Conservation (phyloP, 2,329 filamentous ascomycete genomes). For the Colletotrichum tanaceti region DNA sequence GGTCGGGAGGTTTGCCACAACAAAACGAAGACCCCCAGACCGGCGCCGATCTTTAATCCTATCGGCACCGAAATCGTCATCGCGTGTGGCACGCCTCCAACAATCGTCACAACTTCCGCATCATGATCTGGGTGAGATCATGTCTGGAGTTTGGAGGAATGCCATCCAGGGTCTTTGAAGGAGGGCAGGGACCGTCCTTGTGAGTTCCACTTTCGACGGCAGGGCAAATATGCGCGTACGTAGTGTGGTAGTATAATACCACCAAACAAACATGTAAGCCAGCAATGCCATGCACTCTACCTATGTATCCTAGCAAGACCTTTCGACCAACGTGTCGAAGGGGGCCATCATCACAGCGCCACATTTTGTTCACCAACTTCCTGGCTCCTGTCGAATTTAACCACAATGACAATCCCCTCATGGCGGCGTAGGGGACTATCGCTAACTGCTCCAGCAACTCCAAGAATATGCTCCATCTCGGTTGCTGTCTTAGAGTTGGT, state of each 20-base stretch:
- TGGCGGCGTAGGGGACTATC: neutral
- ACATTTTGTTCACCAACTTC: too few species aligned
- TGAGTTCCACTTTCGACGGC: neutral
- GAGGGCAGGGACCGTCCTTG: neutral
- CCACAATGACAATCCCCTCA: too few species aligned
- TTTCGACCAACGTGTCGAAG: neutral
- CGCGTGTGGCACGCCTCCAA: constrained; percentile 8
- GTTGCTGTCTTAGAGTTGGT: neutral
- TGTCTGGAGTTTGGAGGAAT: neutral
- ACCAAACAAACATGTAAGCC: constrained; percentile 5
- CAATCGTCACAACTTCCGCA: constrained; percentile 29
- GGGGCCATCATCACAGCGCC: too few species aligned
- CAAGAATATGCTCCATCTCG: neutral
- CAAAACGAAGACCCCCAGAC: constrained; percentile 6
- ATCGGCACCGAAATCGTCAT: constrained; percentile 28
- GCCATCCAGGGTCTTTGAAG: neutral
- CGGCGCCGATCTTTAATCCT: constrained; percentile 33
- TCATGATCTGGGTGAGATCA: constrained; percentile 35
- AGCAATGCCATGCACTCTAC: neutral
- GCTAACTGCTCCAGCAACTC: neutral
- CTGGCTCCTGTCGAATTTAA: too few species aligned
- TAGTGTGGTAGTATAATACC: too few species aligned
- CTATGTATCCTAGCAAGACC: neutral
- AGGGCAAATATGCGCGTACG: too few species aligned
- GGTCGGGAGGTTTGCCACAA: constrained; percentile 31